Conservation (phyloP, 2,329 filamentous ascomycete species). For the Plenodomus lindquistii region DNA sequence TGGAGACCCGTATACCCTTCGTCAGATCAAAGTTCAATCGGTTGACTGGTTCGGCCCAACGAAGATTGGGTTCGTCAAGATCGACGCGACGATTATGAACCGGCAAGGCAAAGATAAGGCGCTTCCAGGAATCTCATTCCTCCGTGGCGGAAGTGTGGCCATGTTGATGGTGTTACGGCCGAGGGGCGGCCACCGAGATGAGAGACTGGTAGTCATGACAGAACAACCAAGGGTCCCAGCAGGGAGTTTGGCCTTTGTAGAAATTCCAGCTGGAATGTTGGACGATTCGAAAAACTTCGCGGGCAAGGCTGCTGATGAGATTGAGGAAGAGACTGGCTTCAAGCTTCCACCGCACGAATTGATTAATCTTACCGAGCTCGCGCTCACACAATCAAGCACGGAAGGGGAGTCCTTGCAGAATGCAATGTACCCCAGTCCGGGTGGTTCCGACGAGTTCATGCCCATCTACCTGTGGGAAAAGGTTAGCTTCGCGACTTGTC, state of each 20-base stretch:
- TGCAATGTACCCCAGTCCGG: constrained; percentile 55
- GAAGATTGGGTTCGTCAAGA: too few relatives aligned
- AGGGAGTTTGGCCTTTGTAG: constrained; percentile 54
- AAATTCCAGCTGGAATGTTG: constrained; percentile 62
- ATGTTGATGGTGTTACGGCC: too few relatives aligned
- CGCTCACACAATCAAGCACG: constrained; percentile 34
- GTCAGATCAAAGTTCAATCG: too few relatives aligned
- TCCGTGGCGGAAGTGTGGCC: too few relatives aligned
- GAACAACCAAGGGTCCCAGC: constrained; percentile 60
- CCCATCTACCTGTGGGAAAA: constrained; percentile 59
- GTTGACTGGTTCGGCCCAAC: too few relatives aligned
- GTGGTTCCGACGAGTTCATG: constrained; percentile 60
- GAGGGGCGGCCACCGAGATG: too few relatives aligned
- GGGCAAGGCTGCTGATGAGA: constrained; percentile 34
- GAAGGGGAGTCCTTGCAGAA: constrained; percentile 1
- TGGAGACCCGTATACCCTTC: constrained; percentile 51
- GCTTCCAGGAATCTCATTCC: too few relatives aligned
- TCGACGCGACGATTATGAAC: too few relatives aligned
- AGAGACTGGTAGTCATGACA: constrained; percentile 56
- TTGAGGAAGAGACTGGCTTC: constrained; percentile 60
- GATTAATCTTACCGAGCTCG: constrained; percentile 57
- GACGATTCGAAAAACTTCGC: constrained; percentile 49
- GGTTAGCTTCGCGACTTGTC: too few relatives aligned
- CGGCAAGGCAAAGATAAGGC: too few relatives aligned
- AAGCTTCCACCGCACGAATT: constrained; percentile 53